Evolutionary conservation across 2,329 filamentous ascomycete genomes (phyloP).

Genomic region (Endothia cerciana): DNA sequence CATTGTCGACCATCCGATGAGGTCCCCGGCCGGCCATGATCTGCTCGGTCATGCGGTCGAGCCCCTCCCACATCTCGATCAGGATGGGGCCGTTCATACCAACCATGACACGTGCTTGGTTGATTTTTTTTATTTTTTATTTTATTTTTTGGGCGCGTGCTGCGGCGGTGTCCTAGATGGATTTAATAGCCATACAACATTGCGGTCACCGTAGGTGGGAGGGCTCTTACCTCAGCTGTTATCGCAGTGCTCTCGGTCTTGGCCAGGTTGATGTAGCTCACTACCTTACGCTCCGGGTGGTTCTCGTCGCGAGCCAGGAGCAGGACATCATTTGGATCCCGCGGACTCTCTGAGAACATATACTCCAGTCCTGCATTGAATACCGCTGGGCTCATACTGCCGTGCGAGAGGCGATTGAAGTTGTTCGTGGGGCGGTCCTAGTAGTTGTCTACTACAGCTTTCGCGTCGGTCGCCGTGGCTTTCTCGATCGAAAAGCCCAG

Average conservation of each 20-base stretch:
- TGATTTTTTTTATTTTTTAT: no score
- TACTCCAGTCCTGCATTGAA: constrained; percentile 17
- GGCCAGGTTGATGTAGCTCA: constrained; percentile 25
- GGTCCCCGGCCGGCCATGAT: constrained; percentile 12
- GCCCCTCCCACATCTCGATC: constrained; percentile 23
- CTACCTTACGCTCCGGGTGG: constrained; percentile 13
- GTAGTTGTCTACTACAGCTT: constrained; percentile 22
- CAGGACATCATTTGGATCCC: constrained; percentile 18
- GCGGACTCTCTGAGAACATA: constrained; percentile 21
- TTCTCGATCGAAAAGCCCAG: neutral
- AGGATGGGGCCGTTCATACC: constrained; percentile 20
- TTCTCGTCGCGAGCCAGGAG: constrained; percentile 15
- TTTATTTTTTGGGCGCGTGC: no score
- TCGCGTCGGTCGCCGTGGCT: constrained; percentile 15
- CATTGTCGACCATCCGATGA: constrained; percentile 19
- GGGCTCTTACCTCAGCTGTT: constrained; percentile 15
- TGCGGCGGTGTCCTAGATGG: neutral
- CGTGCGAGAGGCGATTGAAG: constrained; percentile 23
- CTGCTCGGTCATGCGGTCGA: constrained; percentile 22
- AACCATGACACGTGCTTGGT: constrained; percentile 16
- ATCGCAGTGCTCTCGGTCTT: constrained; percentile 3
- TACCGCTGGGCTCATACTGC: constrained; percentile 7
- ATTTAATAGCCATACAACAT: neutral
- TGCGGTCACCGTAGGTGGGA: neutral
- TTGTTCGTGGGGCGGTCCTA: constrained; percentile 13